Base-by-base conservation (phyloP, 805 yeast genomes). In the Candida koratica region DNA sequence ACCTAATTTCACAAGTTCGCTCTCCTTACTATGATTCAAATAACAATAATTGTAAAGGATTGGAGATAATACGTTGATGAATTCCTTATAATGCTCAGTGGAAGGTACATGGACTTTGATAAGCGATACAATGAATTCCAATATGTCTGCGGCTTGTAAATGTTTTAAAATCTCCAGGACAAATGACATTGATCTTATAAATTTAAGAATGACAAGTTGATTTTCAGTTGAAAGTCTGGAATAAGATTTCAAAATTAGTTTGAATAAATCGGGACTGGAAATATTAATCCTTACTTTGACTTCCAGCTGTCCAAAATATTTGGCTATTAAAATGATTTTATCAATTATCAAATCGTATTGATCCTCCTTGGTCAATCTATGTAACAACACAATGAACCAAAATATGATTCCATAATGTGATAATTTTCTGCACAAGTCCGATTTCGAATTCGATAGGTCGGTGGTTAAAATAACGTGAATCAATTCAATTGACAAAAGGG, bases 1-100 rank as follows among this genome's bases (percentile, higher is more conserved):
- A 2, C 79, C 81, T 17, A 66, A 50, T 18, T 50, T 46, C 7
- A 73, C 74, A 13, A 75, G 56, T 38, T 71, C 75, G 1, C 56
- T 51, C 44, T 74, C 79, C 9, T 69, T 52, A 1, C 49, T 37
- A 38, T 64, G 65, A 42, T 69, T 71, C 40, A 75, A 58, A 26
- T 73, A 66, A 44, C 81, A 73, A 39, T 73, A 63, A 43, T 75
- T 73, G 59, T 70, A 75, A 26, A 76, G 46, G 0, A 69, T 60
- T 0, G 77, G 80, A 34, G 75, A 61, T 5, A 71, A 52, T 20
- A 67, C 59, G 40, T 70, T 71, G 18, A 66, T 57, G 10, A 67
- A 58, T 34, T 67, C 71, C 36, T 61, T 65, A 47, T 54, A 65
- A 35, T 58, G 57, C 4, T 18, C 34, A 6, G 51, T 47, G 1